Base-by-base conservation (phyloP, 805 yeast species). In the Candida coleopterorum region DNA sequence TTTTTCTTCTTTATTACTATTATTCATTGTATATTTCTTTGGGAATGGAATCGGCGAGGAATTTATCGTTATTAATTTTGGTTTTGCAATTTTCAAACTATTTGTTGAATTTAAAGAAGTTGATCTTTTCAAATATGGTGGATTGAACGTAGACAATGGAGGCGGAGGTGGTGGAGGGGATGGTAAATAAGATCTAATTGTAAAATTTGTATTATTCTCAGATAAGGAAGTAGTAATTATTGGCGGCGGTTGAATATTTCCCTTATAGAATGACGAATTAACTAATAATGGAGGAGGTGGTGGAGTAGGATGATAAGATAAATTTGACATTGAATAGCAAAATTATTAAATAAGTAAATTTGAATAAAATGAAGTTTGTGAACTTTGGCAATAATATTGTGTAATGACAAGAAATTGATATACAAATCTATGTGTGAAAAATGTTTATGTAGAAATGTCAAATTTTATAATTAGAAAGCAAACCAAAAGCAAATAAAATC, bases 41-140 rank as follows among this genome's bases (percentile, higher is more conserved):
- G 29, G 29, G 6, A 25, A 25, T 14, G 36, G 25, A 25, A 17
- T 23, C 4, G 36, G 36, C 18, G 30, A 18, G 9, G 36, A 33
- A 10, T 25, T 33, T 33, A 18, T 25, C 14, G 18, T 25, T 10
- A 23, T 8, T 9, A 32, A 24, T 22, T 15, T 23, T 15, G 34
- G 34, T 6, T 32, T 32, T 11, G 7, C n/a, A 9, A 9, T 20
- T 24, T 23, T 32, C 3, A 6, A 3, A 11, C 4, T 24, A 7
- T 15, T 16, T 4, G 7, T 6, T 4, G 17, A 7, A 12, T 17
- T 32, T 17, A 32, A 32, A 11, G 35, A 32, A 10, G 23, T 9
- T 18, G 35, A 32, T 16, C 29, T 16, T 24, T 11, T 23, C 14
- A 25, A 25, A 25, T 12, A 15, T 6, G 33, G 6, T 11, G 25